Percentiles rank a stretch among this genome's conserved stretches.
phyloP scores from a whole-genome alignment of 2,329 filamentous ascomycete species.

The Penicillium rolfsii region DNA sequence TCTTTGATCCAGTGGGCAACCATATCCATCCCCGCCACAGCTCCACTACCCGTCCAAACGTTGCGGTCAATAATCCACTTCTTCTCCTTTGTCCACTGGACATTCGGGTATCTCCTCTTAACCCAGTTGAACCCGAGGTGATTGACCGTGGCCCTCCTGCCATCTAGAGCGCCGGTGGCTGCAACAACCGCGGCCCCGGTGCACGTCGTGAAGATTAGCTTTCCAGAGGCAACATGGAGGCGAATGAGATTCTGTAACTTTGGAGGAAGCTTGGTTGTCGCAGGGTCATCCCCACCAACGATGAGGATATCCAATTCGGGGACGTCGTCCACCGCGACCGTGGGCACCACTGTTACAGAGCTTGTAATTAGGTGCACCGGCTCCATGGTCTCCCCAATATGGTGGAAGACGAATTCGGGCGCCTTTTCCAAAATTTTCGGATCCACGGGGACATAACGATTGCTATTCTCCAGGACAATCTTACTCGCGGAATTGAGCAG shows the following conservation, averaged over 20 bases:
- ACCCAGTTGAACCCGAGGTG: conserved; percentile 19
- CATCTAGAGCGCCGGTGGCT: conserved; percentile 47
- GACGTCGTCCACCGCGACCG: conserved; percentile 38
- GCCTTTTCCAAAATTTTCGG: conserved; percentile 24
- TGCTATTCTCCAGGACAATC: conserved; percentile 14
- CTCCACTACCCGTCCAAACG: conserved; percentile 53
- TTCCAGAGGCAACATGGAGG: conserved; percentile 42
- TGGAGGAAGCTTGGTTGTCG: neutral
- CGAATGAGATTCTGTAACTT: conserved; percentile 35
- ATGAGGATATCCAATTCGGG: conserved; percentile 45
- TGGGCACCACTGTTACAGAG: conserved; percentile 33
- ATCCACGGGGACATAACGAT: conserved; percentile 6
- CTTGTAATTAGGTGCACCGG: conserved; percentile 31
- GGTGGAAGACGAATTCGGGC: conserved; percentile 40
- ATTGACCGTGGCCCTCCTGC: conserved; percentile 27
- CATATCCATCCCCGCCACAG: conserved; percentile 53
- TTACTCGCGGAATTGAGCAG: conserved; percentile 35
- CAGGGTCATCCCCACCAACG: neutral
- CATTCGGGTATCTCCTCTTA: conserved; percentile 41
- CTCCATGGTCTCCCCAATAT: conserved; percentile 39
- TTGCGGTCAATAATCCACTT: conserved; percentile 54
- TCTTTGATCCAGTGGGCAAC: conserved; percentile 47
- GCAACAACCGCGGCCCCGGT: conserved; percentile 25
- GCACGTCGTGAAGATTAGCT: conserved; percentile 31
- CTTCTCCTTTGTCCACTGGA: conserved; percentile 50